Conservation (phyloP, 257 asterid genomes). For the Nicotiana knightiana region DNA sequence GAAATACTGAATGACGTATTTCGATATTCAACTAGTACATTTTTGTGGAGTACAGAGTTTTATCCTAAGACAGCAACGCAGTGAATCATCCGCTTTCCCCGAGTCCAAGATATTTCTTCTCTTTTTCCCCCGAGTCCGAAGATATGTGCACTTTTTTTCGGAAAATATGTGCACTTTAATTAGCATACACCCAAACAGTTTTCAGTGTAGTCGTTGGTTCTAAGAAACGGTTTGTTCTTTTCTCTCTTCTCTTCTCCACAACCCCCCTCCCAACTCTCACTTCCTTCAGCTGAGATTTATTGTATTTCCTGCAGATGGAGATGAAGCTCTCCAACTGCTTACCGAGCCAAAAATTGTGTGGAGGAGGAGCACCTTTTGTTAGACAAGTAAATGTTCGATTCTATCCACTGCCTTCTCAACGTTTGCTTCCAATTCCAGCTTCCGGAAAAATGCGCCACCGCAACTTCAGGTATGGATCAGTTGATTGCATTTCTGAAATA, state of each 20-base stretch:
- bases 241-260: background rate
- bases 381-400: slow-evolving; percentile 30
- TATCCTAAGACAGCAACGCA: background rate
- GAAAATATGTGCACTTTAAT: background rate
- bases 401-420: slow-evolving; percentile 36
- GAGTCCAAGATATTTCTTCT: background rate
- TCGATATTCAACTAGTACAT: too few species aligned
- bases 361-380: slow-evolving; percentile 24
- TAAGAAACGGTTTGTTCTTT: slow-evolving; percentile 42
- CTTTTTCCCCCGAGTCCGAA: background rate
- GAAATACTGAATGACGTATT: too few species aligned
- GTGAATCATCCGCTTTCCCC: background rate
- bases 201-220: slow-evolving; percentile 32
- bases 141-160: background rate
- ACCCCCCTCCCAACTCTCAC: background rate
- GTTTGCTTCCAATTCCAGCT: slow-evolving; percentile 35
- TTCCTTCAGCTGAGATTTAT: background rate
- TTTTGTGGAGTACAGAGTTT: background rate
- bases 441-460: slow-evolving; percentile 75
- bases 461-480: slow-evolving; percentile 38
- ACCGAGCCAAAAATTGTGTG: slow-evolving; percentile 37
- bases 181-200: background rate
- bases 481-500: background rate
- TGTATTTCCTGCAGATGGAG: slow-evolving; percentile 37
- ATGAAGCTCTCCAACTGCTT: slow-evolving; percentile 51